Conservation (phyloP, 2,329 filamentous ascomycete genomes). For the Elsinoe australis region DNA sequence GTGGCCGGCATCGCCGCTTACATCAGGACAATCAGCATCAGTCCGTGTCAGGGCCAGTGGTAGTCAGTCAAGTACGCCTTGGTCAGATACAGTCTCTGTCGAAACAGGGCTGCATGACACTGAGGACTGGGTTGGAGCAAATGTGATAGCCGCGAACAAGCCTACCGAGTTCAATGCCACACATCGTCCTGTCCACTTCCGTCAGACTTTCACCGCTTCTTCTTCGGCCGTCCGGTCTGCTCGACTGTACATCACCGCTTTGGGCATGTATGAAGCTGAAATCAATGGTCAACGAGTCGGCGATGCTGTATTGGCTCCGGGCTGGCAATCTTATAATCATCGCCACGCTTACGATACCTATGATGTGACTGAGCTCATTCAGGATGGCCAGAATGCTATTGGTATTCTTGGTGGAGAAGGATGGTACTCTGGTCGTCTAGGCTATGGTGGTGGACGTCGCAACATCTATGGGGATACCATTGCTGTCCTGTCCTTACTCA, state of each 20-base stretch:
- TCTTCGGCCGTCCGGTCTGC: slow-evolving; percentile 25
- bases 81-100: slow-evolving; percentile 9
- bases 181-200: slow-evolving; percentile 24
- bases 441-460: slow-evolving; percentile 27
- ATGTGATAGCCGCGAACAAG: slow-evolving; percentile 11
- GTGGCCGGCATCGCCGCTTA: slow-evolving; percentile 16
- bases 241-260: slow-evolving; percentile 42
- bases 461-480: slow-evolving; percentile 37
- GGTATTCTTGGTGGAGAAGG: slow-evolving; percentile 42
- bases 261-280: slow-evolving; percentile 41
- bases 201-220: too few relatives aligned
- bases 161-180: neutral
- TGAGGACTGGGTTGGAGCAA: neutral
- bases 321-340: slow-evolving; percentile 46
- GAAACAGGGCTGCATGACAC: neutral
- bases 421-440: slow-evolving; percentile 42
- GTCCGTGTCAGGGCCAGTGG: slow-evolving; percentile 16
- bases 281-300: slow-evolving; percentile 41
- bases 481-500: slow-evolving; percentile 36
- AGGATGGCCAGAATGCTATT: slow-evolving; percentile 33
- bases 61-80: neutral
- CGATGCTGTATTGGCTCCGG: slow-evolving; percentile 37
- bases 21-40: neutral
- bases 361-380: slow-evolving; percentile 42
- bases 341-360: slow-evolving; percentile 48